phyloP scores from a whole-genome alignment of 1,284 basidiomycete genomes.

The Rhodotorula glutinis region DNA sequence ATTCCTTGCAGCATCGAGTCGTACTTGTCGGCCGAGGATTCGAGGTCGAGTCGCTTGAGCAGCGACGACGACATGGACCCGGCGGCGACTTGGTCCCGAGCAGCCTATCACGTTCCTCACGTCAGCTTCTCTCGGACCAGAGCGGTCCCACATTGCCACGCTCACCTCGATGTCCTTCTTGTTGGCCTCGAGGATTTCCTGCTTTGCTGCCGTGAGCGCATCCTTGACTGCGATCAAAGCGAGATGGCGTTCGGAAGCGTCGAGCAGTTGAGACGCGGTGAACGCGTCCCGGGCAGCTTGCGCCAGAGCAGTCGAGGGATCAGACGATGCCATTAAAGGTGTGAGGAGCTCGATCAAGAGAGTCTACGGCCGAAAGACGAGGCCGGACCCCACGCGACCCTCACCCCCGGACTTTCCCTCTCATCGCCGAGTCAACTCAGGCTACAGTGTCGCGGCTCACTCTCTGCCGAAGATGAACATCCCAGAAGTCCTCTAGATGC shows the following conservation, averaged over 20 bases:
- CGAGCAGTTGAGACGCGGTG: slow-evolving; percentile 75
- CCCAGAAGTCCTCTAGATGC: too few relatives aligned
- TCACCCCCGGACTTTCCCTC: too few relatives aligned
- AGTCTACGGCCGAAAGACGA: neutral
- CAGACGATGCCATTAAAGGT: neutral
- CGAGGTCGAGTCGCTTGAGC: slow-evolving; percentile 80
- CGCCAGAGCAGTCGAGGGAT: slow-evolving; percentile 54
- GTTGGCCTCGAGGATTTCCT: slow-evolving; percentile 74
- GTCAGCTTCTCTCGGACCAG: neutral
- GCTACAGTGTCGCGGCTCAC: too few relatives aligned
- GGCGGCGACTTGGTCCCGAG: slow-evolving; percentile 68
- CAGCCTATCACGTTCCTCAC: slow-evolving; percentile 52
- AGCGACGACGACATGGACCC: slow-evolving; percentile 80
- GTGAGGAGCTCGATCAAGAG: neutral
- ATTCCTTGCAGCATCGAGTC: slow-evolving; percentile 88
- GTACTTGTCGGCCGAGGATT: slow-evolving; percentile 79
- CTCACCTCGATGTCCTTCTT: slow-evolving; percentile 66
- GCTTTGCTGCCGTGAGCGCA: slow-evolving; percentile 63
- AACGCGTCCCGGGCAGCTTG: slow-evolving; percentile 75
- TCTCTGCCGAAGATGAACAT: too few relatives aligned
- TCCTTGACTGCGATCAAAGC: slow-evolving; percentile 69
- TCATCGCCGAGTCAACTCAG: too few relatives aligned
- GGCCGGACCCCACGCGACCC: too few relatives aligned
- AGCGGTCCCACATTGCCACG: neutral
- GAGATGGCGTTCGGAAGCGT: slow-evolving; percentile 62